Conservation (phyloP, 1,284 basidiomycete species). For the Peniophora sp. region DNA sequence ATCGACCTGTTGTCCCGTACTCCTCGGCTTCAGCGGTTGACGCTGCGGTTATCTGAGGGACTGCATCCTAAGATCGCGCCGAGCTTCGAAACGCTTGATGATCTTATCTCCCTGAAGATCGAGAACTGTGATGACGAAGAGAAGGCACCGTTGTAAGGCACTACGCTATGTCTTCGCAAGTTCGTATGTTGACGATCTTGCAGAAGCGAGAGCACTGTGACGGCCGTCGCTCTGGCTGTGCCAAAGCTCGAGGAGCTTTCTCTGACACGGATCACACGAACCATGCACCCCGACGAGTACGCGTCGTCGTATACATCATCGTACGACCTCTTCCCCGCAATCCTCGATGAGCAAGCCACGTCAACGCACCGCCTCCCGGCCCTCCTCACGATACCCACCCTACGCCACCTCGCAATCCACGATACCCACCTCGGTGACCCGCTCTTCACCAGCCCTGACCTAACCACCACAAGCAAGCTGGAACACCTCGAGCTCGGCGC, state of each 20-base stretch:
- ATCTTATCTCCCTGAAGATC: constrained; percentile 44
- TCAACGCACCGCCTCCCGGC: constrained; percentile 63
- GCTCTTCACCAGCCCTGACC: constrained; percentile 36
- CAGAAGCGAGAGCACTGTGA: constrained; percentile 65
- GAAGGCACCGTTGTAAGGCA: constrained; percentile 48
- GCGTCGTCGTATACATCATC: constrained; percentile 30
- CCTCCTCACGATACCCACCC: constrained; percentile 52
- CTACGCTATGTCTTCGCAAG: background rate
- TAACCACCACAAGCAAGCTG: constrained; percentile 38
- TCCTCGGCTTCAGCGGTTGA: constrained; percentile 40
- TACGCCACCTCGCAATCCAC: constrained; percentile 53
- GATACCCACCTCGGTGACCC: constrained; percentile 66
- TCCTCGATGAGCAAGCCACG: constrained; percentile 25
- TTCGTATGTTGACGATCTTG: background rate
- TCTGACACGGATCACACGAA: constrained; percentile 58
- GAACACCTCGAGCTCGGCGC: constrained; percentile 53
- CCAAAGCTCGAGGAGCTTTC: constrained; percentile 47
- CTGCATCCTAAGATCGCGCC: constrained; percentile 42
- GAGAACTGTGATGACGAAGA: constrained; percentile 46
- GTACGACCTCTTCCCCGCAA: background rate
- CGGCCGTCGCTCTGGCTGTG: constrained; percentile 58
- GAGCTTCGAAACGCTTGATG: constrained; percentile 40
- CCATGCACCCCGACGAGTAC: constrained; percentile 49
- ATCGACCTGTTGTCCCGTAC: constrained; percentile 40
- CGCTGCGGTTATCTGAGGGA: constrained; percentile 45